phyloP scores from a whole-genome alignment of 2,329 filamentous ascomycete species.

The Chalara sp. region DNA sequence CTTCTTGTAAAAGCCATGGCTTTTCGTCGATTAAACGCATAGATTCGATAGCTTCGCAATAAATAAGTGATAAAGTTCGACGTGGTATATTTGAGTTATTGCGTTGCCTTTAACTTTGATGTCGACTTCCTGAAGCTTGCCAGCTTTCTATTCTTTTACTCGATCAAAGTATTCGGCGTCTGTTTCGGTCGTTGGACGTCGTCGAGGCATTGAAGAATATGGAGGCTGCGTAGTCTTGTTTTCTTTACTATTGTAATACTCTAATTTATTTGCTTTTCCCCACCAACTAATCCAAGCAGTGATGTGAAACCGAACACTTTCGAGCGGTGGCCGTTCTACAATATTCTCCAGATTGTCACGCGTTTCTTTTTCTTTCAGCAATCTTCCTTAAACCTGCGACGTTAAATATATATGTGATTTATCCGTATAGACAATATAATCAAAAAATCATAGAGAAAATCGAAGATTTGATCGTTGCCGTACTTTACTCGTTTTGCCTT shows the following conservation, averaged over 20 bases:
- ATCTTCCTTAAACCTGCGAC: background rate
- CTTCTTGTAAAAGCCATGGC: background rate
- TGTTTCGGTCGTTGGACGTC: background rate
- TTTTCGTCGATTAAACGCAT: background rate
- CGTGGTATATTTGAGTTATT: background rate
- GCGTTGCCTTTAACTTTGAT: background rate
- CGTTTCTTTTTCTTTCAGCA: background rate
- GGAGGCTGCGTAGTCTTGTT: background rate
- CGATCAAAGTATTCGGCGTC: background rate
- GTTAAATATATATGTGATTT: background rate
- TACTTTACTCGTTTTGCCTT: background rate
- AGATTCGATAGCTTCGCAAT: background rate
- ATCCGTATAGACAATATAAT: background rate
- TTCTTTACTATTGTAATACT: background rate
- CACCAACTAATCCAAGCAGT: background rate
- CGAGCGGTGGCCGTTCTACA: background rate
- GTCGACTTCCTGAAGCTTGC: background rate
- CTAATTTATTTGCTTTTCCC: background rate
- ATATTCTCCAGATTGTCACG: background rate
- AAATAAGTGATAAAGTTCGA: background rate
- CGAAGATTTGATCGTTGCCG: background rate
- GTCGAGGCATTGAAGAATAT: background rate
- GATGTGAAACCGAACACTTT: background rate
- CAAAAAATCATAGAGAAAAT: background rate
- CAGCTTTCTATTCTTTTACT: background rate